Evolutionary conservation across 2,329 filamentous ascomycete genomes (phyloP), one percentile per base, ranked within the genome.

Genomic region (Fusarium succisae): DNA sequence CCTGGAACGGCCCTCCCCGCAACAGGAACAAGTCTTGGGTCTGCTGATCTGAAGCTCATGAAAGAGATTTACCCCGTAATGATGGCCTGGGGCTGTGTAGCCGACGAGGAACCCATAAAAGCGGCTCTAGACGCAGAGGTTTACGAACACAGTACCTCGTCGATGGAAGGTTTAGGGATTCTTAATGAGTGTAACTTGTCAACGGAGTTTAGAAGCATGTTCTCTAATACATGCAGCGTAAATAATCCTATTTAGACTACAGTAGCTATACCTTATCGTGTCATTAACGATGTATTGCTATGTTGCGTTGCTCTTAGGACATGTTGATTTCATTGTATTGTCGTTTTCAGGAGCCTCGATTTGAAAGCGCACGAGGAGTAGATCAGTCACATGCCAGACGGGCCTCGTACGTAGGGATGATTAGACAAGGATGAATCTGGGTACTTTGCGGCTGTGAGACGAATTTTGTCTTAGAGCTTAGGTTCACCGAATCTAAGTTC

Each of bases 191-290:
- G 10, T 45, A 5, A 10, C 17, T 45, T 45, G 43, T 12, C 43
- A 26, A 18, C 18, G 7, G 43, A 45, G 43, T 45, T 45, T 45
- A 45, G 43, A 45, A 26, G 18, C 8, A 15, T 26, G 43, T 26
- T 11, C 6, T 15, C 8, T 18, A 10, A 45, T 1, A n/a, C 11
- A 26, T 45, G 24, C 24, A 26, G 43, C 43, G 1, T 12, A 45
- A 12, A 38, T 5, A 20, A 12, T 20, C 5, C 18, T 11, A 12
- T 10, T 38, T 38, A 38, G 37, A 1, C 37, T 20, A 7, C 10
- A 38, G 37, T 12, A 1, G 1, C 1, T 38, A 38, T 20, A 0
- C 11, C 37, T 20, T 5, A 18, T 37, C 1, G 35, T 37, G 8
- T 17, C 8, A 37, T 17, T 14, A 14, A 14, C 2, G 30, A 5